Percentiles rank a stretch among this genome's conserved stretches.
These are phyloP conservation scores for Cinnamomum chago DNA, from an alignment of 164 flowering plant genomes.

Conservation along the genomic window DNA sequence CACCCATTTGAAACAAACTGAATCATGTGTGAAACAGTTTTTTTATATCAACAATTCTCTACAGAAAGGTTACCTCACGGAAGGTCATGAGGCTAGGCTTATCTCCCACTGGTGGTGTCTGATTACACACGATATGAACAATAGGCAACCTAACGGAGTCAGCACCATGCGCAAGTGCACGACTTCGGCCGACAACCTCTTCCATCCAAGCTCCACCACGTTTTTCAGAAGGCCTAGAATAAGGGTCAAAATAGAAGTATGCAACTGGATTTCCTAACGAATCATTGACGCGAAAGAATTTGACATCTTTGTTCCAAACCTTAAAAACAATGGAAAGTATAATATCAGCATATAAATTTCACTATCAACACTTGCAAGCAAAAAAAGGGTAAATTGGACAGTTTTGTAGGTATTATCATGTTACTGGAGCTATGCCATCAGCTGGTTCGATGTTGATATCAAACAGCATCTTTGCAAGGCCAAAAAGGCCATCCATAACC, in stretches of 20 bases:
- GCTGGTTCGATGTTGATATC: constrained; percentile 76
- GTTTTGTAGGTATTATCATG: background rate
- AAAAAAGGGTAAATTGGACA: constrained; percentile 4
- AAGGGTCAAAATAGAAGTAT: constrained; percentile 96
- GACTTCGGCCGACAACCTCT: constrained; percentile 86
- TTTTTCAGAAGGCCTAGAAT: constrained; percentile 94
- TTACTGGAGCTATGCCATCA: constrained; percentile 92
- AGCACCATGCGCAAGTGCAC: constrained; percentile 69
- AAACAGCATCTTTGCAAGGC: constrained; percentile 78
- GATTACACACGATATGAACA: constrained; percentile 98
- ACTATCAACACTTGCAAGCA: background rate
- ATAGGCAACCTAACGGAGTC: constrained; percentile 73
- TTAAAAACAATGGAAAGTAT: constrained; percentile 14
- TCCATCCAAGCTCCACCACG: constrained; percentile 99
- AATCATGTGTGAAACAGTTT: background rate
- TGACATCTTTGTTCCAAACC: constrained; percentile 94
- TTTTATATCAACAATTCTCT: background rate
- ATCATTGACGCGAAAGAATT: constrained; percentile 79
- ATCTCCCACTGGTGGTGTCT: constrained; percentile 84
- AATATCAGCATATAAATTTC: background rate
- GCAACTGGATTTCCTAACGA: constrained; percentile 74
- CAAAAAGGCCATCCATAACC: constrained; percentile 97
- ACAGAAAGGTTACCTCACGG: constrained; percentile 63
- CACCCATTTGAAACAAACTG: background rate
- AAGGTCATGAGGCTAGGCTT: constrained; percentile 99